Conservation (phyloP, 495 filamentous ascomycete species). For the Sphaerosporella brunnea region DNA sequence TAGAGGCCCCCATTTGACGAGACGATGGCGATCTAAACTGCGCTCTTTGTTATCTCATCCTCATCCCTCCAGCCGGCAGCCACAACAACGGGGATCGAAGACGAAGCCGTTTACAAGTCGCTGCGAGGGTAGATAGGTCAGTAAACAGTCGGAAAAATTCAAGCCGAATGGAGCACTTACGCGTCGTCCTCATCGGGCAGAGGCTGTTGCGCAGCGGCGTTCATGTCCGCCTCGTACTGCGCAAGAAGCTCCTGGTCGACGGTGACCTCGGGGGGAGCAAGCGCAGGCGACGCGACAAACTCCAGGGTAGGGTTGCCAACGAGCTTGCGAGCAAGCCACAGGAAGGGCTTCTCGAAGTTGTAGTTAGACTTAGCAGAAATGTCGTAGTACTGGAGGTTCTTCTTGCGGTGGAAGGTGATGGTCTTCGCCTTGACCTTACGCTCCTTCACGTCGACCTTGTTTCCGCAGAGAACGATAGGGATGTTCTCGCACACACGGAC, state of each 20-base stretch:
- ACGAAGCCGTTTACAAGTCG: constrained; percentile 23
- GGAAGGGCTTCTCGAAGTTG: constrained; percentile 99
- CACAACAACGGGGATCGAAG: constrained; percentile 14
- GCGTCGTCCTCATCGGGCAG: constrained; percentile 93
- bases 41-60: constrained; percentile 4
- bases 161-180: constrained; percentile 15
- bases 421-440: constrained; percentile 99
- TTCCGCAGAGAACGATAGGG: constrained; percentile 93
- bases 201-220: constrained; percentile 58
- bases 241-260: constrained; percentile 68
- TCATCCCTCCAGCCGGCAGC: constrained; percentile 9
- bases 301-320: constrained; percentile 87
- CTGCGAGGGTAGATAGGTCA: constrained; percentile 10
- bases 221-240: constrained; percentile 78
- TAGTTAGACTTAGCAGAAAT: constrained; percentile 99
- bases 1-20: neutral
- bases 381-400: constrained; percentile 99
- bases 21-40: neutral
- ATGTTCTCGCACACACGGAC: constrained; percentile 99
- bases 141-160: neutral
- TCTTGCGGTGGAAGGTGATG: constrained; percentile 99
- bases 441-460: constrained; percentile 99
- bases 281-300: constrained; percentile 86
- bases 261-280: constrained; percentile 78
- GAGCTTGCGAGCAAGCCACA: constrained; percentile 97